Evolutionary conservation across 208 protist genomes (phyloP).

Genomic region (Trypanosoma platydactyli): DNA sequence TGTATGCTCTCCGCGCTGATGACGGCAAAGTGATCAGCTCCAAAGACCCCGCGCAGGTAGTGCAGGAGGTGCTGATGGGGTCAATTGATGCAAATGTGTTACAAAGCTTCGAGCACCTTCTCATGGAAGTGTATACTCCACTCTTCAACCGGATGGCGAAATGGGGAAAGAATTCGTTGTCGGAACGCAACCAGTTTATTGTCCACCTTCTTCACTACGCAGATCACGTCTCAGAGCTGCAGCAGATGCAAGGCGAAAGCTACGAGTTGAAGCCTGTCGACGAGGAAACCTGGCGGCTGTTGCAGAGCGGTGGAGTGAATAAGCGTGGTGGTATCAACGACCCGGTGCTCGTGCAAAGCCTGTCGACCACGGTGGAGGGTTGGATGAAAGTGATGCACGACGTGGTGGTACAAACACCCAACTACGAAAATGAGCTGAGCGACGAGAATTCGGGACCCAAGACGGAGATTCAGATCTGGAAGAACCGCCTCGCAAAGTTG

Average conservation of each 20-base stretch:
- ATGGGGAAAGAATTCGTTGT: slow-evolving; percentile 90
- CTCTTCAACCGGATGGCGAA: slow-evolving; percentile 75
- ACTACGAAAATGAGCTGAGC: slow-evolving; percentile 89
- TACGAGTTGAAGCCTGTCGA: slow-evolving; percentile 55
- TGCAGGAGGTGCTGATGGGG: slow-evolving; percentile 88
- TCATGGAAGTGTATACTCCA: slow-evolving; percentile 92
- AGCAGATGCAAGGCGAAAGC: slow-evolving; percentile 80
- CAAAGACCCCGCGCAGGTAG: slow-evolving; percentile 72
- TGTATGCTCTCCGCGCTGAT: slow-evolving; percentile 71
- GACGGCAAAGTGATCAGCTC: slow-evolving; percentile 64
- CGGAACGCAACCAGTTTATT: slow-evolving; percentile 88
- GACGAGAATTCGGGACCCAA: slow-evolving; percentile 91
- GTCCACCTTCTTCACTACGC: slow-evolving; percentile 83
- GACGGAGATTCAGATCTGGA: slow-evolving; percentile 95
- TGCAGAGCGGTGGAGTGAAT: slow-evolving; percentile 74
- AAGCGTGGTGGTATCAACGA: slow-evolving; percentile 82
- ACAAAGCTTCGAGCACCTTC: slow-evolving; percentile 84
- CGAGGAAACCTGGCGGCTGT: slow-evolving; percentile 73
- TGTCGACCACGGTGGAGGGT: slow-evolving; percentile 65
- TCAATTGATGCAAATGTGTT: slow-evolving; percentile 81
- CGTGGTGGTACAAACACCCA: slow-evolving; percentile 71
- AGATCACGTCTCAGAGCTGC: slow-evolving; percentile 88
- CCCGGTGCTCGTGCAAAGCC: slow-evolving; percentile 58
- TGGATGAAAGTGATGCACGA: slow-evolving; percentile 77
- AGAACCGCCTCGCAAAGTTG: slow-evolving; percentile 90